Evolutionary conservation across 2,329 filamentous ascomycete genomes (phyloP).

Genomic region (Calonectria pseudoreteaudii): DNA sequence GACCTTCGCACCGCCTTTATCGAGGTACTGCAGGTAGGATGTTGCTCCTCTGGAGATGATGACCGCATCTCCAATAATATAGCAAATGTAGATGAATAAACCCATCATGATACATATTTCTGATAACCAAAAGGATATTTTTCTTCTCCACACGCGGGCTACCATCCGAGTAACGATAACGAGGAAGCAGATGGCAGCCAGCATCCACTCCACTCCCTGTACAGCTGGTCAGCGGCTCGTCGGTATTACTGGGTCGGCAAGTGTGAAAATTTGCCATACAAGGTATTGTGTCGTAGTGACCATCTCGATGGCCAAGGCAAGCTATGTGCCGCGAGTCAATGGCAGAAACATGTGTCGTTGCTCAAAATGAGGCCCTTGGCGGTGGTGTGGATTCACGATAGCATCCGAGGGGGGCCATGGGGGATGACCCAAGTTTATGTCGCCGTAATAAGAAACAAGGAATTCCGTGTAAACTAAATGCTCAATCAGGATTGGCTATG

Average conservation of each 20-base stretch:
- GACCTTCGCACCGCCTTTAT: background rate
- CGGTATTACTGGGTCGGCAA: too few relatives aligned
- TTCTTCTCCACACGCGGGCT: background rate
- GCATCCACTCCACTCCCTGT: background rate
- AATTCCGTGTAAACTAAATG: background rate
- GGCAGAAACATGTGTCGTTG: background rate
- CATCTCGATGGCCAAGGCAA: background rate
- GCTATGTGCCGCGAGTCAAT: background rate
- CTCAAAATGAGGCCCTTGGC: background rate
- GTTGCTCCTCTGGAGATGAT: background rate
- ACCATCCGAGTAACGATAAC: background rate
- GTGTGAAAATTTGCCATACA: background rate
- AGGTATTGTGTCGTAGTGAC: background rate
- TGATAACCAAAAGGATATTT: background rate
- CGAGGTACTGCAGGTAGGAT: background rate
- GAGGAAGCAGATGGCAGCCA: background rate
- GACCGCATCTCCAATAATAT: background rate
- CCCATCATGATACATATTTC: background rate
- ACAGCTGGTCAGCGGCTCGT: background rate
- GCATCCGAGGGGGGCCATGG: background rate
- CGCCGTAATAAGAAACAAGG: too few relatives aligned
- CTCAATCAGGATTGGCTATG: background rate
- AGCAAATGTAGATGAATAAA: background rate
- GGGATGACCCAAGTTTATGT: background rate
- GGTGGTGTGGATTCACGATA: background rate